Evolutionary conservation across 2,329 filamentous ascomycete genomes (phyloP), one percentile per base, ranked within the genome.

Genomic region (Neocatenulostroma microsporum): DNA sequence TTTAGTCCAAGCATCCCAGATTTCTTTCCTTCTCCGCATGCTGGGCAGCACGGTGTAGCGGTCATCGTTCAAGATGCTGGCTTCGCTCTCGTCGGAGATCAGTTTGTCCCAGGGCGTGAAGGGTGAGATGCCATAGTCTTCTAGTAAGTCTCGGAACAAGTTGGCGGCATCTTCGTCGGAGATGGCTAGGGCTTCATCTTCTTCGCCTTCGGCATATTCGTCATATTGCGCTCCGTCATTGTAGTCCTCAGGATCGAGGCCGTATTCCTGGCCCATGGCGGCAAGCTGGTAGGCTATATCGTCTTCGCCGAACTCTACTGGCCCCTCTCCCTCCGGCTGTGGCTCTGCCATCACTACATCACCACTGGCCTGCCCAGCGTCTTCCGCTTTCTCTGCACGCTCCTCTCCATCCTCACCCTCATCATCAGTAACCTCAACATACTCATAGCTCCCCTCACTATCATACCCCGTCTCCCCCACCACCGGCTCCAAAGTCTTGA

Each of bases 261-360:
- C 84, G 49, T 88, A 87, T 13, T 85, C 80, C 48, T 83, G 74
- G 37, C 83, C 86, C 84, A 95, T 94, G 18, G 84, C 80, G 36
- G 84, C 84, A 9, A 98, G 70, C 55, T 98, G 91, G 56, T 81
- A 88, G 23, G 85, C 88, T 50, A 98, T 93, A 54, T 98, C 91
- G 36, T 88, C 89, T 59, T 96, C 91, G 38, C 83, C 84, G 53
- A 94, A 94, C 52, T 95, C 89, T 6, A 91, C 64, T 0, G 69
- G 64, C 29, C 65, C 62, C 10, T 72, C 63, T 1, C 64, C 60
- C 21, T 66, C 57, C 10, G 68, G 61, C 29, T 72, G 42, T 8
- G 42, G 32, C 6, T 69, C 67, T n/a, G n/a, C 23, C 9, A 14
- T 17, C 3, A 7, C 34, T 3, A n/a, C n/a, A n/a, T n/a, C n/a